A percentile compares a stretch with the other conserved stretches of the same genome.
These are phyloP conservation scores for Yamadazyma taylorii DNA, from an alignment of 1,139 yeast genomes.

Conservation along the genomic window DNA sequence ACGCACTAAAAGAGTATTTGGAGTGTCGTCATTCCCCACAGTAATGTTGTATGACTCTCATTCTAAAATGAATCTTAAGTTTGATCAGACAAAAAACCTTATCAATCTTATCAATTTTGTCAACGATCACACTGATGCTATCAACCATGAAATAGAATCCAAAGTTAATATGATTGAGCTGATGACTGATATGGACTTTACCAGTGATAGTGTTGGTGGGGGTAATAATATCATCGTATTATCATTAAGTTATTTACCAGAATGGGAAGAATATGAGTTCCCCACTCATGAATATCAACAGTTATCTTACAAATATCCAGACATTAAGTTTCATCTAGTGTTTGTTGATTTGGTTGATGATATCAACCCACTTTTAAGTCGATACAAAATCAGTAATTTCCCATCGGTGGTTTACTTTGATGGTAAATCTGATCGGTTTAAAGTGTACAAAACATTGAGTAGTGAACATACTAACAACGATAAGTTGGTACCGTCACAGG, in stretches of 20 bases:
- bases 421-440: slow-evolving; percentile 20
- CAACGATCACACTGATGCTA: slow-evolving; percentile 16
- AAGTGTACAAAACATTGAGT: slow-evolving; percentile 27
- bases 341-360: slow-evolving; percentile 24
- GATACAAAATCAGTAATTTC: slow-evolving; percentile 30
- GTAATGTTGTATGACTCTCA: slow-evolving; percentile 29
- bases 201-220: slow-evolving; percentile 4
- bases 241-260: slow-evolving; percentile 22
- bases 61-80: slow-evolving; percentile 28
- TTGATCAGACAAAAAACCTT: slow-evolving; percentile 23
- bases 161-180: slow-evolving; percentile 11
- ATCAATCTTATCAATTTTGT: slow-evolving; percentile 26
- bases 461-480: slow-evolving; percentile 23
- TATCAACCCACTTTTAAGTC: slow-evolving; percentile 20
- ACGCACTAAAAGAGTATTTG: slow-evolving; percentile 26
- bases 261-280: slow-evolving; percentile 32
- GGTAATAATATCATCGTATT: slow-evolving; percentile 27
- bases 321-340: slow-evolving; percentile 25
- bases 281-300: slow-evolving; percentile 40
- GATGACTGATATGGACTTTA: too few relatives aligned
- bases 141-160: slow-evolving; percentile 15
- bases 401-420: slow-evolving; percentile 34
- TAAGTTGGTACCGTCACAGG: slow-evolving; percentile 20
- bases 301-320: slow-evolving; percentile 20
- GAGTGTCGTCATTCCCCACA: slow-evolving; percentile 31